Evolutionary conservation across 2,329 filamentous ascomycete genomes (phyloP).

Genomic region (Phaeosphaeria sp.): DNA sequence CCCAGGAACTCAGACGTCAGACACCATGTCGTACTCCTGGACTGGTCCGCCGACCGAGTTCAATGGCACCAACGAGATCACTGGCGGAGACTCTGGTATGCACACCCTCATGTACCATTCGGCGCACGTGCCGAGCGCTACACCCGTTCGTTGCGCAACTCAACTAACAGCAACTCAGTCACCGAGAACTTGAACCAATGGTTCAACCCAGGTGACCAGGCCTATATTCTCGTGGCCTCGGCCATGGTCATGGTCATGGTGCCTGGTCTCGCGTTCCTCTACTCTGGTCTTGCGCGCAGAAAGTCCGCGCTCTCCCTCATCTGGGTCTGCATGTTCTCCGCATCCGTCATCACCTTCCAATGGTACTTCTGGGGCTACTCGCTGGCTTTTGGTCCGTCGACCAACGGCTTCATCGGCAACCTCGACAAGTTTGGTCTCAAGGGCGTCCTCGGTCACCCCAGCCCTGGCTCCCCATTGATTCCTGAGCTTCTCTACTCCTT

Average conservation of each 20-base stretch:
- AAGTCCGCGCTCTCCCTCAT: slow-evolving; percentile 98
- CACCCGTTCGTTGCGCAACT: slow-evolving; percentile 9
- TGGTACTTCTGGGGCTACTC: slow-evolving; percentile 99
- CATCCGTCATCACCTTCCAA: slow-evolving; percentile 91
- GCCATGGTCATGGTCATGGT: slow-evolving; percentile 98
- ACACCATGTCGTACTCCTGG: slow-evolving; percentile 59
- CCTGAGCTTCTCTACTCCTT: slow-evolving; percentile 92
- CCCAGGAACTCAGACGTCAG: slow-evolving; percentile 20
- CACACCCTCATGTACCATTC: slow-evolving; percentile 31
- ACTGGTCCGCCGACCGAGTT: slow-evolving; percentile 54
- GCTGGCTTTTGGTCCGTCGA: slow-evolving; percentile 84
- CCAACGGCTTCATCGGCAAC: slow-evolving; percentile 91
- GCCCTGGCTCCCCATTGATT: slow-evolving; percentile 85
- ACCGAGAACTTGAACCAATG: slow-evolving; percentile 93
- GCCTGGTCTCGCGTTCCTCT: slow-evolving; percentile 94
- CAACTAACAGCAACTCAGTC: slow-evolving; percentile 58
- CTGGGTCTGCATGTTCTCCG: slow-evolving; percentile 95
- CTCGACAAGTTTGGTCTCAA: slow-evolving; percentile 87
- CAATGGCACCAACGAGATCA: slow-evolving; percentile 64
- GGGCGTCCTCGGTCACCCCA: slow-evolving; percentile 83
- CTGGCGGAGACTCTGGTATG: slow-evolving; percentile 82
- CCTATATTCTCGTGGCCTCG: slow-evolving; percentile 87
- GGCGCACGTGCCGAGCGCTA: slow-evolving; percentile 29
- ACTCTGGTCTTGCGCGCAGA: slow-evolving; percentile 94
- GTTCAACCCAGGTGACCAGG: slow-evolving; percentile 89